Evolutionary conservation across 805 yeast genomes (phyloP), one percentile per base, ranked within the genome.

Genomic region (Scheffersomyces spartinae): DNA sequence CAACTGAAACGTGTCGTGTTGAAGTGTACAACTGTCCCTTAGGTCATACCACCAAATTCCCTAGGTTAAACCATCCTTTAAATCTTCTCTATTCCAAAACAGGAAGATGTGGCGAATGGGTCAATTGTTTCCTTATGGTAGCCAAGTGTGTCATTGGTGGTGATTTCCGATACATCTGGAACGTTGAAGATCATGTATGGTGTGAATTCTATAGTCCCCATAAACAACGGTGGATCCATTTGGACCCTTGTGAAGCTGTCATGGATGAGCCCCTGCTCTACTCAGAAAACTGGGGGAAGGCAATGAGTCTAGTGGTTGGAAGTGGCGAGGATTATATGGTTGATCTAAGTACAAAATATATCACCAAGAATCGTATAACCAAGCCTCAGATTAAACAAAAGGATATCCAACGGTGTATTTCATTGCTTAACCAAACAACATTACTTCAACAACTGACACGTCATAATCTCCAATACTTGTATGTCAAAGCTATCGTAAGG

Each of bases 101-200:
- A 17, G 97, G 97, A 0, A 61, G 97, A 24, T 88, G 97, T 51
- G 97, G 97, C 1, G 97, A 88, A 47, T 88, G 94, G 94, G 88
- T 86, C 28, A 80, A 81, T 38, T 72, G 88, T 34, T 85, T 86
- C 44, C 64, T 80, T 23, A 55, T 83, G 18, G 52, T 85, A 2
- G 71, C 94, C 0, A 53, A 86, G 21, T 81, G 77, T 1, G 42
- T 73, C 4, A 58, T 71, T 15, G 69, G 71, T 1, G 28, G 43
- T 2, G 50, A 44, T 12, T 31, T 51, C 9, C 53, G 97, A 26
- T 85, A 78, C 42, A 55, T 86, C 2, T 82, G 93, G 93, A 85
- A 84, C 47, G 57, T 68, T 6, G 97, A 88, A 45, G 97, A 88
- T 46, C 97, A 88, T 47, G 96, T 83, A 1, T 88, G 97, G 97